Evolutionary conservation across 1,284 basidiomycete genomes (phyloP), one percentile per base, ranked within the genome.

Genomic region (Fomitopsis schrenkii): DNA sequence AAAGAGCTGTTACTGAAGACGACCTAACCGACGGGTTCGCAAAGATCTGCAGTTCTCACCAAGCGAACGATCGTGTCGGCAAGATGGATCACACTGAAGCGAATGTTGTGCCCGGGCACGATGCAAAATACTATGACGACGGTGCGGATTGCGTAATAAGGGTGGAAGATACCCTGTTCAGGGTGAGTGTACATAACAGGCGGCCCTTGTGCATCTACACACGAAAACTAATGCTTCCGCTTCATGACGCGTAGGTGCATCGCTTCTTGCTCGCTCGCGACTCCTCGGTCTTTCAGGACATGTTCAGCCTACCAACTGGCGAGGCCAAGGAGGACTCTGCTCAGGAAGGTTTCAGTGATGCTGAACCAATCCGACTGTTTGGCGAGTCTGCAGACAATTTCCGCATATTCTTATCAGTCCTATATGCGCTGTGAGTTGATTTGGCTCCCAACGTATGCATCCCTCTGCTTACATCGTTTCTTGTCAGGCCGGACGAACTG

Each of bases 311-410:
- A 22, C 79, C 79, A 55, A 64, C 69, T 14, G 72, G 69, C 63
- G 66, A 70, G 45, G 70, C 70, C 15, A 68, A 64, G 55, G 67
- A 69, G 9, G 60, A 57, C 53, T 60, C 62, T 12, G 53, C 62
- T 50, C 60, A 68, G 56, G 76, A 84, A 64, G 83, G 82, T 5
- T 71, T 71, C 57, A 75, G 74, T 66, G 83, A 84, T 67, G 75
- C 77, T 53, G 75, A 77, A 54, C 82, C 83, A 3, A 81, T 84
- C 28, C 65, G 70, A n/a, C 70, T 84, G 14, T 76, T 73, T 46
- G 81, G 82, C 12, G 83, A 84, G 57, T 76, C 76, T 14, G 77
- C 75, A 52, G 76, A 79, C 55, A 74, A 81, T 36, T 82, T 84
- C 63, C 75, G 78, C 6, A 74, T 78, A 19, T 72, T 84, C 33